Base-by-base conservation (phyloP, 1,139 yeast species). In the Candida pseudoviswanathii region DNA sequence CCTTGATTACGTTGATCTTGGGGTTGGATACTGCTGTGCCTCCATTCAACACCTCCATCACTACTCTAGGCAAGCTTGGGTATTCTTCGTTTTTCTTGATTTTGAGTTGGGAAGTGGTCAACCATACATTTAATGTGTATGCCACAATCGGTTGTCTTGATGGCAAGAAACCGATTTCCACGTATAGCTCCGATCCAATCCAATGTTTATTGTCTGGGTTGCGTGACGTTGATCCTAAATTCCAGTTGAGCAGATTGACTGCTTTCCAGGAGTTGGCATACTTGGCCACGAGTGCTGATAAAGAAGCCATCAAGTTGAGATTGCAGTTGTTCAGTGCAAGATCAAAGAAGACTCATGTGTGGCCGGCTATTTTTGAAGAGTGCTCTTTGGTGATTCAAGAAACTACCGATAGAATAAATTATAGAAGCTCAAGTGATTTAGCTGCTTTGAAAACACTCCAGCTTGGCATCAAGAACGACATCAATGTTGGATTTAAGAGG, bases 111-210 rank as follows among this genome's bases (percentile, higher is more conserved):
- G 91, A 86, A 57, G 52, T 81, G 8, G 67, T 81, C 32, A 86
- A 88, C 64, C 78, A 81, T 51, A 71, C 84, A 2, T 91, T 84
- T 62, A 75, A 82, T 54, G 85, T 90, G 3, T 92, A 89, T 65
- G 78, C 92, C 61, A 79, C 91, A 6, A 78, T 89, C 53, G 97
- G 97, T 0, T 94, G 98, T 56, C 66, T 87, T 45, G 90, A 87
- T 59, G 83, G 89, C 32, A 85, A 85, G 26, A 83, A 82, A 51
- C 83, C 89, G 22, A 77, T 91, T 30, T 84, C 94, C 41, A 73
- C 84, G 5, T 75, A 82, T 45, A 83, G 94, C 16, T 68, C 85
- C 0, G 90, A 88, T 53, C 94, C 92, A 3, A 78, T 89, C 49
- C 85, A 81, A 44, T 86, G 96, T 1, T 71, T 92, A 46, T 67